phyloP scores from a whole-genome alignment of 164 flowering plant species.

The Liquidambar formosana region DNA sequence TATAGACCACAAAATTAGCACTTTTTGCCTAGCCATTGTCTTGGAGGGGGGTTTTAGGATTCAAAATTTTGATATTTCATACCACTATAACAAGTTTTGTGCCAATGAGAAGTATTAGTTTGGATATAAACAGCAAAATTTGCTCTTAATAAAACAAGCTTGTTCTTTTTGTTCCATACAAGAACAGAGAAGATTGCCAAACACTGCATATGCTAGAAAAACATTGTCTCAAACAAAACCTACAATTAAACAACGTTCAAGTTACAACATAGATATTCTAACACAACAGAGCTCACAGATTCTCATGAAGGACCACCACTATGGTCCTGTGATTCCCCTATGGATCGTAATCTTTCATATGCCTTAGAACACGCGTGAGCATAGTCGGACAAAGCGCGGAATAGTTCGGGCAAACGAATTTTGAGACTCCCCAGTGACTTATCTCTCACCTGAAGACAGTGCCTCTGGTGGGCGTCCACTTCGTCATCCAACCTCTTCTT shows the following conservation, averaged over 20 bases:
- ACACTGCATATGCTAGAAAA: not conserved
- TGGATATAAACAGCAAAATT: too few relatives aligned
- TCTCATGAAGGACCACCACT: constrained; percentile 21
- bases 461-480: constrained; percentile 55
- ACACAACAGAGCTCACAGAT: not conserved
- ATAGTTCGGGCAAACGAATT: constrained; percentile 79
- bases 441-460: constrained; percentile 80
- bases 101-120: too few relatives aligned
- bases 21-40: too few relatives aligned
- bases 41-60: too few relatives aligned
- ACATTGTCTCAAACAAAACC: not conserved
- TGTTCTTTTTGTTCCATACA: not conserved
- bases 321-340: constrained; percentile 33
- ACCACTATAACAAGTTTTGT: too few relatives aligned
- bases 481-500: constrained; percentile 80
- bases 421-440: constrained; percentile 74
- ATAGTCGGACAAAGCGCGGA: constrained; percentile 69
- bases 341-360: constrained; percentile 48
- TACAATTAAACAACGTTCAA: not conserved
- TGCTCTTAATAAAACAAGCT: not conserved
- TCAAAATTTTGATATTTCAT: too few relatives aligned
- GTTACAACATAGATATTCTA: not conserved
- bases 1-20: too few relatives aligned
- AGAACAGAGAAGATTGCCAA: not conserved
- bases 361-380: constrained; percentile 53